These are phyloP conservation scores for Saccharum spontaneum DNA, from an alignment of 176 grass and related monocot species.

Conservation along the genomic window DNA sequence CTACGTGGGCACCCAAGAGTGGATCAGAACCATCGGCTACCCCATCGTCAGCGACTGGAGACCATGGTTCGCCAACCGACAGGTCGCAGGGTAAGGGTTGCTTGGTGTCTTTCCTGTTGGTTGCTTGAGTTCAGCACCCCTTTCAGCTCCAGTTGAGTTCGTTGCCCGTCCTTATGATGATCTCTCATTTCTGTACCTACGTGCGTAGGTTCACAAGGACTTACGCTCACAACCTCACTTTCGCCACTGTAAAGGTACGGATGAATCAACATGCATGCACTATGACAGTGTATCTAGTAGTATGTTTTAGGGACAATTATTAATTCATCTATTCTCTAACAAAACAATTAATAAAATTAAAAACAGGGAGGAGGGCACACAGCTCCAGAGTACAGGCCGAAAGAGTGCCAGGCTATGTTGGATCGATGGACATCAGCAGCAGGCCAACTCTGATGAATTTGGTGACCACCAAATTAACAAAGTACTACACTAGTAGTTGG, in stretches of 20 bases:
- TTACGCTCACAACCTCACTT: constrained; percentile 82
- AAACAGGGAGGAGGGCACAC: constrained; percentile 30
- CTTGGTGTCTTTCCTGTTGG: not conserved
- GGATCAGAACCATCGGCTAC: constrained; percentile 52
- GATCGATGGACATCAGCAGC: constrained; percentile 32
- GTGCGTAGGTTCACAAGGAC: constrained; percentile 44
- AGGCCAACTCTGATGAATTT: constrained; percentile 14
- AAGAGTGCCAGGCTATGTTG: constrained; percentile 28
- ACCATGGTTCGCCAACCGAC: constrained; percentile 48
- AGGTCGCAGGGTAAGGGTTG: constrained; percentile 47
- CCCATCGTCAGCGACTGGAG: constrained; percentile 45
- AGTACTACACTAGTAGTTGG: not conserved
- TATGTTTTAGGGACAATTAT: not conserved
- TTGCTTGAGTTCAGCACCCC: not conserved
- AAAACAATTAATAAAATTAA: not conserved
- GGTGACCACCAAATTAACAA: too few species aligned
- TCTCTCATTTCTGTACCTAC: not conserved
- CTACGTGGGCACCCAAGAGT: constrained; percentile 49
- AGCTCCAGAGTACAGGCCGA: constrained; percentile 29
- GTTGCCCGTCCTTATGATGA: not conserved
- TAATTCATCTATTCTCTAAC: not conserved
- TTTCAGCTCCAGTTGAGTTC: not conserved
- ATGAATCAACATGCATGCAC: not conserved
- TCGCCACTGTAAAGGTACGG: constrained; percentile 70
- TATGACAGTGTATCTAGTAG: not conserved